Base-by-base conservation (phyloP, 78 protist genomes). In the Polysphondylium violaceum region DNA sequence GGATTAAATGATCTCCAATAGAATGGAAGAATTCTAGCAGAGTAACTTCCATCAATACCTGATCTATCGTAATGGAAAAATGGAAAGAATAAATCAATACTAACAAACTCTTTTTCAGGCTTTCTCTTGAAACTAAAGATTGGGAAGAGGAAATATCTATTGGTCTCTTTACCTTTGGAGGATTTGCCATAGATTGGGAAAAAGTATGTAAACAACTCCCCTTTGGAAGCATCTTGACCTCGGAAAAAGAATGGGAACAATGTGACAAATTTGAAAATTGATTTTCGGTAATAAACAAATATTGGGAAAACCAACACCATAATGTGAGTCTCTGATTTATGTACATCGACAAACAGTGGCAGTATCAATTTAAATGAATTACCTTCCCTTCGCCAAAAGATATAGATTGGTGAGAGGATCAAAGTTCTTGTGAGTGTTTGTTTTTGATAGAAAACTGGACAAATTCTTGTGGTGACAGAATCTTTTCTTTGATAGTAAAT, bases 71-170 rank as follows among this genome's bases (percentile, higher is more conserved):
- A 83, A 51, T 83, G 91, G 91, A 83, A 83, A 6, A 83, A 17
- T 1, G 91, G 91, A 73, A 69, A 83, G 25, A 83, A 9, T 21
- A 83, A 27, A 69, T 83, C 91, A n/a, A 71, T 17, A n/a, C 50
- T 21, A 35, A 68, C 33, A 0, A 50, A 35, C 14, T 69, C 47
- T 3, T 31, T 55, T 51, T 83, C 91, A 19, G n/a, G 53, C 16
- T 47, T 59, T 7, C 53, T 29, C n/a, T 69, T 67, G 19, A 38
- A 50, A 35, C 81, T 58, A 64, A 83, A 83, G 12, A 83, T 12
- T 58, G 91, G 91, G 79, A 83, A 83, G 21, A 83, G 23, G 58
- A 83, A 67, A 40, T 83, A 83, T 35, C 73, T n/a, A 65, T 65
- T 83, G 4, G 43, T 41, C 8, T 16, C 25, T 38, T 35, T 21